A percentile compares a stretch with the other conserved stretches of the same genome.
Conservation (phyloP, 106 monocot species). For the Allium fistulosum region DNA sequence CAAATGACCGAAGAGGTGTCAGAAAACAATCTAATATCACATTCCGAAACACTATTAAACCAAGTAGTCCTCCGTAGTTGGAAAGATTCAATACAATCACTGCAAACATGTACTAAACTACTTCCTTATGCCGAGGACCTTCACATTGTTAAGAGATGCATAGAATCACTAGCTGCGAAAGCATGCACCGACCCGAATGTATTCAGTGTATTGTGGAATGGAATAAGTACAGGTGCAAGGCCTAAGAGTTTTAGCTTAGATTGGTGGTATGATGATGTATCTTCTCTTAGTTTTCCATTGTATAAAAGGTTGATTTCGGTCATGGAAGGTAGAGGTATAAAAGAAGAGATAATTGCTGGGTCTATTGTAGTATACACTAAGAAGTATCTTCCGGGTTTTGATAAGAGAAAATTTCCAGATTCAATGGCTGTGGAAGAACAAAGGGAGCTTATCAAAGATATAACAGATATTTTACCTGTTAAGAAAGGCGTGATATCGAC, state of each 20-base stretch:
- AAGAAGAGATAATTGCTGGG: constrained; percentile 14
- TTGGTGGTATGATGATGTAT: constrained; percentile 34
- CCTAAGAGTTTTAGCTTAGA: constrained; percentile 15
- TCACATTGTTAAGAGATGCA: constrained; percentile 20
- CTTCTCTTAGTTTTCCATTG: constrained; percentile 17
- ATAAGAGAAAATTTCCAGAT: constrained; percentile 2
- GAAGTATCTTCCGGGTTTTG: constrained; percentile 16
- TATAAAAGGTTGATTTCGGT: constrained; percentile 21
- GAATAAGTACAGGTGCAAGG: constrained; percentile 27
- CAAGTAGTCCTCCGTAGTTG: constrained; percentile 21
- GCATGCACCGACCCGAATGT: constrained; percentile 20
- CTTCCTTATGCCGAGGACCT: constrained; percentile 29
- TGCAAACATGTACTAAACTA: constrained; percentile 23
- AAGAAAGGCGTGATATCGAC: constrained; percentile 14
- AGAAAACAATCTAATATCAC: constrained; percentile 25
- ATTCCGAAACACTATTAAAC: constrained; percentile 18
- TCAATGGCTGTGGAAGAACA: constrained; percentile 14
- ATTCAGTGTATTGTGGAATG: constrained; percentile 32
- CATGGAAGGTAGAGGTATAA: constrained; percentile 21
- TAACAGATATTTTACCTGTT: constrained; percentile 13
- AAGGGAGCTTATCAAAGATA: constrained; percentile 21
- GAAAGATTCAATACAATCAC: constrained; percentile 29
- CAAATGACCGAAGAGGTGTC: constrained; percentile 26
- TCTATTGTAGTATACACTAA: constrained; percentile 15
- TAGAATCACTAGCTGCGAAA: constrained; percentile 25